A percentile compares a stretch with the other conserved stretches of the same genome.
phyloP scores from a whole-genome alignment of 2,329 filamentous ascomycete genomes.

The Colletotrichum chrysophilum region DNA sequence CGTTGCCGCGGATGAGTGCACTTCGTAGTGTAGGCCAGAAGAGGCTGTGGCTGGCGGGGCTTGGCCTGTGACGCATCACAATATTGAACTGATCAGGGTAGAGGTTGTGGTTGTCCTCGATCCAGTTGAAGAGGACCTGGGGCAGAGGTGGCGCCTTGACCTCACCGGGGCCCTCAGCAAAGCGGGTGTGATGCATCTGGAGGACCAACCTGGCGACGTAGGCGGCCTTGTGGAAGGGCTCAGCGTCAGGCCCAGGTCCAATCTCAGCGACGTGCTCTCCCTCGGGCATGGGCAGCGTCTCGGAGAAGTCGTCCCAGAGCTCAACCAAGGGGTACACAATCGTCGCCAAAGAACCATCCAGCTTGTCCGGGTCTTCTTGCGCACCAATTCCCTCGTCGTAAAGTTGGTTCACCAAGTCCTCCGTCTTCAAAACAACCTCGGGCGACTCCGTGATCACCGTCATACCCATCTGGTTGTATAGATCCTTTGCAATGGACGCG shows the following conservation, averaged over 20 bases:
- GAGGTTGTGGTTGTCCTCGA: conserved; percentile 75
- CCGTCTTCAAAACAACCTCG: conserved; percentile 76
- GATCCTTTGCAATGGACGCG: conserved; percentile 72
- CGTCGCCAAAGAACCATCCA: conserved; percentile 61
- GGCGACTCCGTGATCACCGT: conserved; percentile 72
- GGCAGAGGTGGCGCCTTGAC: conserved; percentile 65
- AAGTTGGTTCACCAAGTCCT: conserved; percentile 70
- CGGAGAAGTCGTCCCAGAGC: conserved; percentile 62
- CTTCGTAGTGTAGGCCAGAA: conserved; percentile 89
- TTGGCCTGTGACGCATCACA: conserved; percentile 68
- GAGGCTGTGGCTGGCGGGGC: conserved; percentile 75
- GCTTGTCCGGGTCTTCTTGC: conserved; percentile 59
- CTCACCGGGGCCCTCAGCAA: conserved; percentile 37
- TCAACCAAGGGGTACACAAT: conserved; percentile 56
- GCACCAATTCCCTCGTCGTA: conserved; percentile 67
- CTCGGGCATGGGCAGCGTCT: conserved; percentile 51
- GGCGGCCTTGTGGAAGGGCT: conserved; percentile 75
- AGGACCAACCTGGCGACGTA: conserved; percentile 82
- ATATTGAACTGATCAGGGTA: conserved; percentile 71
- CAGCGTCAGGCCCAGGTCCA: conserved; percentile 66
- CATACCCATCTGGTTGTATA: conserved; percentile 64
- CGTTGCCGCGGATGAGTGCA: conserved; percentile 76
- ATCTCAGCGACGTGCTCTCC: conserved; percentile 65
- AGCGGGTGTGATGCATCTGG: conserved; percentile 74
- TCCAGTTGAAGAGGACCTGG: conserved; percentile 82